Conservation (phyloP, 192 early-diverging fungal genomes). For the Cetraspora pellucida region DNA sequence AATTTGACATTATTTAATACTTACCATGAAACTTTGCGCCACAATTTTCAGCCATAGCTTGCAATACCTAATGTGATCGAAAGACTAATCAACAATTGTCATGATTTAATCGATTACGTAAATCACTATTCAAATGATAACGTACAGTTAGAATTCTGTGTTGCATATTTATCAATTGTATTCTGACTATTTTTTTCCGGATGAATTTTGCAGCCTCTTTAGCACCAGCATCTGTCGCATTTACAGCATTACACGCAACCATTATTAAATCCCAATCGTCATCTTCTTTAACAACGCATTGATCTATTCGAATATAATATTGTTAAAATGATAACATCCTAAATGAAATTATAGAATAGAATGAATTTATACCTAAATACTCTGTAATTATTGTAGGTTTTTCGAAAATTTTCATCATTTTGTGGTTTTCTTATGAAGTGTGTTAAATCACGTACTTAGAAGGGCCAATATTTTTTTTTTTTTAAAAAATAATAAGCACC, state of each 20-base stretch:
- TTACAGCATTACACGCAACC: slow-evolving; percentile 3
- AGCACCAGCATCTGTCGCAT: slow-evolving; percentile 6
- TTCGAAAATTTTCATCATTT: slow-evolving; percentile 3
- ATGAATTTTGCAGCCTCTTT: slow-evolving; percentile 30
- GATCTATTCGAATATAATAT: neutral
- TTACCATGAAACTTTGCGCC: slow-evolving; percentile 30
- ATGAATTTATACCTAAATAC: neutral
- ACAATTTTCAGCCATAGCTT: slow-evolving; percentile 26
- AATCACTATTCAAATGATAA: neutral
- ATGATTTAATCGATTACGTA: neutral
- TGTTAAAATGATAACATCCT: neutral
- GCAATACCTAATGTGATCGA: neutral
- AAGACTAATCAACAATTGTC: neutral
- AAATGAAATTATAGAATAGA: neutral
- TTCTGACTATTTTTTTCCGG: neutral
- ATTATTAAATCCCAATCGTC: slow-evolving; percentile 27
- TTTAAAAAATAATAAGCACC: too few relatives aligned
- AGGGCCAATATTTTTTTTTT: too few relatives aligned
- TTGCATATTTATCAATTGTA: neutral
- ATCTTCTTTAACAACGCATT: slow-evolving; percentile 14
- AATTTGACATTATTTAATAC: neutral
- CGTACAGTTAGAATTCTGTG: slow-evolving; percentile 10
- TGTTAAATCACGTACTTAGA: too few relatives aligned
- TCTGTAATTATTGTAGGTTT: slow-evolving; percentile 6
- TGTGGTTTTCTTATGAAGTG: too few relatives aligned